Evolutionary conservation across 2,329 filamentous ascomycete genomes (phyloP).

Genomic region (Fonsecaea erecta): DNA sequence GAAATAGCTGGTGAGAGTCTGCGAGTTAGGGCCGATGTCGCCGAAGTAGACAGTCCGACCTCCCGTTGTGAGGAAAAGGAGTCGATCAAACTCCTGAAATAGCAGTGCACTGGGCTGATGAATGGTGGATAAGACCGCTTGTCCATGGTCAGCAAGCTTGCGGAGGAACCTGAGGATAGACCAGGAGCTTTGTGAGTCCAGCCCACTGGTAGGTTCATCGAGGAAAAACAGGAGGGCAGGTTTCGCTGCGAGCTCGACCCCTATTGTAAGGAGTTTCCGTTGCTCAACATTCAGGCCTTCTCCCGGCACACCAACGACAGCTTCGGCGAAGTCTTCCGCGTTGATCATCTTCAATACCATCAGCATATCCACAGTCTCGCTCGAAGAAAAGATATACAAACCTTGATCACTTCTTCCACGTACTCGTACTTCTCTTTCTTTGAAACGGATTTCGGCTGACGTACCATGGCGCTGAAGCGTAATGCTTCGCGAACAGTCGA

Average conservation of each 20-base stretch:
- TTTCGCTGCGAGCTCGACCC: constrained; percentile 78
- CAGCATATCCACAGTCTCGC: neutral
- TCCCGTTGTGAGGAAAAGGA: constrained; percentile 76
- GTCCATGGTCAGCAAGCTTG: constrained; percentile 61
- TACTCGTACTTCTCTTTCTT: constrained; percentile 80
- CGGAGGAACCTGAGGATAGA: constrained; percentile 66
- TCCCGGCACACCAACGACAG: constrained; percentile 67
- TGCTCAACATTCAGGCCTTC: constrained; percentile 69
- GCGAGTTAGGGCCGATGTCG: constrained; percentile 68
- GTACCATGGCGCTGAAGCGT: constrained; percentile 76
- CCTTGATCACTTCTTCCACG: constrained; percentile 88
- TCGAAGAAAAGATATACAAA: constrained; percentile 43
- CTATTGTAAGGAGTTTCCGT: constrained; percentile 81
- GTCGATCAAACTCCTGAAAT: constrained; percentile 67
- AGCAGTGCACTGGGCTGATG: constrained; percentile 61
- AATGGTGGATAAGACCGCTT: constrained; percentile 61
- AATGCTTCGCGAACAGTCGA: constrained; percentile 84
- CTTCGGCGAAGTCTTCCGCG: constrained; percentile 66
- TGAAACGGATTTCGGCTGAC: constrained; percentile 74
- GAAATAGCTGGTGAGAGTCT: constrained; percentile 72
- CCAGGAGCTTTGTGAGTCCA: constrained; percentile 68
- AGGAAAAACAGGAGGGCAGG: constrained; percentile 70
- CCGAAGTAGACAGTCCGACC: constrained; percentile 77
- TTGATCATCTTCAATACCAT: constrained; percentile 57
- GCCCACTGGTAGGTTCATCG: constrained; percentile 69